Percentiles rank a stretch among this genome's conserved stretches.
Evolutionary conservation across 78 protist species (phyloP).

Genomic region (Emiliania huxleyi): DNA sequence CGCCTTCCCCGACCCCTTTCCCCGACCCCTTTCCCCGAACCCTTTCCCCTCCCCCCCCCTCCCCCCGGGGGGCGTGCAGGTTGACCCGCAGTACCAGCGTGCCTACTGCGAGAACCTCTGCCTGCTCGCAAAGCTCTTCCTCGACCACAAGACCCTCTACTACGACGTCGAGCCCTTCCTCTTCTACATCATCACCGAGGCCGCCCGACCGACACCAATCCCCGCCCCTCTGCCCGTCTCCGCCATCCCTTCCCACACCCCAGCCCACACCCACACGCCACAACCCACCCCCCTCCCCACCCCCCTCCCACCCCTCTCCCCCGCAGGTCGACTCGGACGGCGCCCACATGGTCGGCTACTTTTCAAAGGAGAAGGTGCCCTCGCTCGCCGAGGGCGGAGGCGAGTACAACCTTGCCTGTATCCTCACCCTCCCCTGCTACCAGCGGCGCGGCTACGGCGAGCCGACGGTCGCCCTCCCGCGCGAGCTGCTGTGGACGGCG

Average conservation of each 20-base stretch:
- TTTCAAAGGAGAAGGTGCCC: constrained; percentile 88
- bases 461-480: constrained; percentile 76
- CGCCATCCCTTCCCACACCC: no score
- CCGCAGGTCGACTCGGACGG: constrained; percentile 44
- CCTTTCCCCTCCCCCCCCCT: no score
- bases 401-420: constrained; percentile 93
- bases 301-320: neutral
- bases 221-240: no score
- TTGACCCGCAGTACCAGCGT: neutral
- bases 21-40: no score
- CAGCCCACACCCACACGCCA: no score
- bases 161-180: constrained; percentile 92
- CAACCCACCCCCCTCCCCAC: no score
- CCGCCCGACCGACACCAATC: no score
- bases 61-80: no score
- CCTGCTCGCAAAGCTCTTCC: constrained; percentile 88
- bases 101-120: constrained; percentile 72
- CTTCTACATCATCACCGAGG: constrained; percentile 89
- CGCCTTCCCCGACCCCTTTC: no score
- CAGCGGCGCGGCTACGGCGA: constrained; percentile 57
- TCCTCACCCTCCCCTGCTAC: constrained; percentile 74
- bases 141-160: constrained; percentile 88
- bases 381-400: constrained; percentile 37
- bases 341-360: constrained; percentile 93
- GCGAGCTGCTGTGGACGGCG: no score